Evolutionary conservation across 2,329 filamentous ascomycete genomes (phyloP).

Genomic region (Pseudogymnoascus sp.): DNA sequence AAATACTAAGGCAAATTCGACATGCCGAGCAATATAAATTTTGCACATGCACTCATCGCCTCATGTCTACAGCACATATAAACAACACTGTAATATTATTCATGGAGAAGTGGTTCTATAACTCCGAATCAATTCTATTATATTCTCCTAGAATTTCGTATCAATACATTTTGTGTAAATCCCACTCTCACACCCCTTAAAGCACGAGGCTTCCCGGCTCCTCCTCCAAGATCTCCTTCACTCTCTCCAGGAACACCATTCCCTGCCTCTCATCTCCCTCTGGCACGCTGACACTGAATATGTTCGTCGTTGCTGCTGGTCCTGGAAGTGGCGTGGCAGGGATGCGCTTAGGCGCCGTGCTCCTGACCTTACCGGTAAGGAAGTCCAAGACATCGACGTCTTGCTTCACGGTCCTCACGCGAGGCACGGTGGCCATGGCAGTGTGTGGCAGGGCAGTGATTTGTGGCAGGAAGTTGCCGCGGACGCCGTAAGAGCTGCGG

Average conservation of each 20-base stretch:
- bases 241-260: conserved; percentile 72
- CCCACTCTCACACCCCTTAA: conserved; percentile 32
- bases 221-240: conserved; percentile 76
- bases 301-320: conserved; percentile 56
- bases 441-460: conserved; percentile 54
- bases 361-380: conserved; percentile 47
- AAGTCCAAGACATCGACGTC: conserved; percentile 78
- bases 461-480: conserved; percentile 65
- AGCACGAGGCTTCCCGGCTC: conserved; percentile 71
- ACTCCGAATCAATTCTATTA: conserved; percentile 6
- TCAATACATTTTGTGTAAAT: conserved; percentile 5
- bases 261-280: conserved; percentile 77
- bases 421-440: conserved; percentile 30
- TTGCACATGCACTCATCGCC: neutral
- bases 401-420: conserved; percentile 29
- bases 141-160: conserved; percentile 1
- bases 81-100: neutral
- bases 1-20: neutral
- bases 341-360: conserved; percentile 28
- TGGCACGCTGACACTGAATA: conserved; percentile 76
- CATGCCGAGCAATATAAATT: neutral
- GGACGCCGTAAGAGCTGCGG: conserved; percentile 45
- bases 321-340: conserved; percentile 37
- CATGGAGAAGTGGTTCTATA: neutral
- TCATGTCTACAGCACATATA: neutral